Conservation (phyloP, 2,329 filamentous ascomycete genomes). For the Westerdykella ornata region DNA sequence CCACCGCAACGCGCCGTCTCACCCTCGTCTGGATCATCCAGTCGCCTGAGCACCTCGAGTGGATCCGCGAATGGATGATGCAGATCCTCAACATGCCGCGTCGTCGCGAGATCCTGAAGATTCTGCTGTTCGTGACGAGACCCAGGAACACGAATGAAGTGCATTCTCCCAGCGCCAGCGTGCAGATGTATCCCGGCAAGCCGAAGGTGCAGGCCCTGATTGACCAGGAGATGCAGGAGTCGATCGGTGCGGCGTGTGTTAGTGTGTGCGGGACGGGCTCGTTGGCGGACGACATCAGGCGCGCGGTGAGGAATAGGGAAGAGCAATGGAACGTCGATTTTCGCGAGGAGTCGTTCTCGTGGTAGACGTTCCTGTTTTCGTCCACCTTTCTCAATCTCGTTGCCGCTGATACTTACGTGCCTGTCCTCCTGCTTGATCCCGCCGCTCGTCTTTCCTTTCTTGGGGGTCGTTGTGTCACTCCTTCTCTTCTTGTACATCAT, state of each 20-base stretch:
- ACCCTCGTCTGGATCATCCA: conserved; percentile 91
- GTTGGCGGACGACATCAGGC: conserved; percentile 67
- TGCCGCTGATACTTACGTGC: neutral
- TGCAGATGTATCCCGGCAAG: conserved; percentile 87
- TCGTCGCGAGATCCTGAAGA: conserved; percentile 73
- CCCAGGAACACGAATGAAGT: conserved; percentile 80
- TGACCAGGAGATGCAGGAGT: conserved; percentile 70
- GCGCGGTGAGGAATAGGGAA: conserved; percentile 59
- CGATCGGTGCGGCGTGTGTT: conserved; percentile 83
- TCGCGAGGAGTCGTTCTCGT: conserved; percentile 70
- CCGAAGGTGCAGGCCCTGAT: conserved; percentile 77
- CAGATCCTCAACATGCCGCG: conserved; percentile 73
- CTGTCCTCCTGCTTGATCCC: neutral
- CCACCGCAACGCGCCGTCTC: conserved; percentile 71
- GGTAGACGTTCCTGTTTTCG: conserved; percentile 36
- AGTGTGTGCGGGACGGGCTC: conserved; percentile 70
- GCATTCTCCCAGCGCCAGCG: conserved; percentile 65
- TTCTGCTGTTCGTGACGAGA: conserved; percentile 85
- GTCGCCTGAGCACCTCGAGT: conserved; percentile 81
- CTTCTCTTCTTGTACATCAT: conserved; percentile 27
- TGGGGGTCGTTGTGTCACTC: conserved; percentile 28
- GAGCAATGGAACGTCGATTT: conserved; percentile 65
- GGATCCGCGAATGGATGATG: conserved; percentile 89
- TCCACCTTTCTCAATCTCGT: neutral
- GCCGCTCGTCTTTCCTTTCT: conserved; percentile 10